Base-by-base conservation (phyloP, 1,139 yeast species). In the Kluyveromyces sp. region DNA sequence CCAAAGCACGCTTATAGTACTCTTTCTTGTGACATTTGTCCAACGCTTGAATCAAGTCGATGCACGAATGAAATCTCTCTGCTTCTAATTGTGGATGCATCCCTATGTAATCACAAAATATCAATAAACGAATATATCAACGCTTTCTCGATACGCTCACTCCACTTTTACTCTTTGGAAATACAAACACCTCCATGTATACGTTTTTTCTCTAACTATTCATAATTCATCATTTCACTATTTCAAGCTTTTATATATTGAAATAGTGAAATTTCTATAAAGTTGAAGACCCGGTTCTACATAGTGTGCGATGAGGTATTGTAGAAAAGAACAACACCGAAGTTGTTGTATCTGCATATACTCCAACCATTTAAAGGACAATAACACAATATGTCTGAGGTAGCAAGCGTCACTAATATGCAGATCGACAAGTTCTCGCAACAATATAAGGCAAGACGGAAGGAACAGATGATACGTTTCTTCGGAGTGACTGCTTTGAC, bases 11-110 rank as follows among this genome's bases (percentile, higher is more conserved):
- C 57, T 78, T 75, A 53, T 85, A 58, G 55, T 82, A 84, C 49
- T 82, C 85, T 51, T 75, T 77, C 50, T 79, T 74, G 60, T 90
- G 97, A 63, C 98, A 92, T 61, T 86, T 83, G 61, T 90, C 96
- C 10, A 92, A 75, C 0, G 96, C 96, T 53, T 83, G 83, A 68
- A 92, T 88, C 46, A 89, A 75, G 52, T 82, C 84, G 44, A 78
- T 81, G 65, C 98, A 92, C 34, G 84, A 66, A 46, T 65, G 61
- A 50, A 70, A 69, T 55, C 72, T 62, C 44, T 70, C 66, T 2
- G 71, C 64, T 49, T 70, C 71, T 49, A 70, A 50, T 53, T 68
- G 73, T 54, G 73, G 73, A 59, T 70, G 73, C 73, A 70, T 69
- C 8, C 34, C 29, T 15, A 15, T 15, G 21, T 15, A 15, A 15